Evolutionary conservation across 768 basidiomycete species (phyloP).

Genomic region (Baorangia bicolor): DNA sequence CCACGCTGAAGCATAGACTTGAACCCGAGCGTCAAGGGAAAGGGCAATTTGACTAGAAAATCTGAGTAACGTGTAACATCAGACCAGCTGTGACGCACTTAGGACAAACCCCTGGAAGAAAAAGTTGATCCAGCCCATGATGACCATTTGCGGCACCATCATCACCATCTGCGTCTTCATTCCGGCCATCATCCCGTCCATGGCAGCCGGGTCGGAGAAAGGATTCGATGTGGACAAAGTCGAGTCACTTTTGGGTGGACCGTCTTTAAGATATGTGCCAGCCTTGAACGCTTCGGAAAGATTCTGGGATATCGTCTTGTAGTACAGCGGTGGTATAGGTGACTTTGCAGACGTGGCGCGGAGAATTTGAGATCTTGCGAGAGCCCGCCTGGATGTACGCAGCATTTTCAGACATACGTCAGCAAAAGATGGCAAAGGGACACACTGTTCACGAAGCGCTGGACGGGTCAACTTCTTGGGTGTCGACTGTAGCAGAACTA

Average conservation of each 20-base stretch:
- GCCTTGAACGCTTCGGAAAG: slow-evolving; percentile 68
- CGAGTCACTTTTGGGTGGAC: slow-evolving; percentile 64
- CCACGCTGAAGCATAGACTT: slow-evolving; percentile 98
- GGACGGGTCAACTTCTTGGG: slow-evolving; percentile 79
- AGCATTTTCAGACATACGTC: not conserved
- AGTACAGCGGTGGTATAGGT: slow-evolving; percentile 72
- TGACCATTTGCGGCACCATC: slow-evolving; percentile 98
- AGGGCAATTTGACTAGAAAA: slow-evolving; percentile 84
- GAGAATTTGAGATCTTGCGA: slow-evolving; percentile 81
- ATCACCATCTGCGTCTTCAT: slow-evolving; percentile 99
- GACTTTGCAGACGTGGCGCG: slow-evolving; percentile 79
- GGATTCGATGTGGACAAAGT: slow-evolving; percentile 70
- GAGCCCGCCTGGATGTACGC: slow-evolving; percentile 54
- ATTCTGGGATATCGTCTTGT: slow-evolving; percentile 71
- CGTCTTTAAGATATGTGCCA: slow-evolving; percentile 87
- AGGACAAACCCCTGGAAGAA: slow-evolving; percentile 99
- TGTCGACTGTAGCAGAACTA: slow-evolving; percentile 75
- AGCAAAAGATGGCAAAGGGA: slow-evolving; percentile 14
- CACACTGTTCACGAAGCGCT: slow-evolving; percentile 92
- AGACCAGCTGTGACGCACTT: slow-evolving; percentile 56
- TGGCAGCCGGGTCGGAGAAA: slow-evolving; percentile 82
- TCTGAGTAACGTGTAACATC: not conserved
- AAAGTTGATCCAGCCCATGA: slow-evolving; percentile 99
- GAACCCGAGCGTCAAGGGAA: slow-evolving; percentile 95
- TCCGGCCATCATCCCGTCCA: slow-evolving; percentile 98